These are phyloP conservation scores for Adansonia madagascariensis DNA, from an alignment of 441 rosid genomes.

Conservation along the genomic window DNA sequence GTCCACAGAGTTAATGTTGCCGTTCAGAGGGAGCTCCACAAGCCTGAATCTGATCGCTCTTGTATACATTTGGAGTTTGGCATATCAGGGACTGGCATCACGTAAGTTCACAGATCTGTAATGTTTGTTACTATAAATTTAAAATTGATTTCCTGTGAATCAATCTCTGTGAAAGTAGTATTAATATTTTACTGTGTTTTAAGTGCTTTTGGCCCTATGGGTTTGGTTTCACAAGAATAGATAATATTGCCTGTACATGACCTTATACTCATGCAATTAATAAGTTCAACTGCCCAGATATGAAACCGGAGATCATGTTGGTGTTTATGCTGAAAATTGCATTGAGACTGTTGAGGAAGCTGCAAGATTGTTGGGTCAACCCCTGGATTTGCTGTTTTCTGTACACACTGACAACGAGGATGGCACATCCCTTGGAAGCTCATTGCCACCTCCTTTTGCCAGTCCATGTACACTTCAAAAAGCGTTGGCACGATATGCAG, in stretches of 20 bases:
- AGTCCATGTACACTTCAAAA: constrained; percentile 77
- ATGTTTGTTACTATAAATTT: constrained; percentile 21
- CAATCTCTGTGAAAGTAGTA: constrained; percentile 5
- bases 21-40: constrained; percentile 82
- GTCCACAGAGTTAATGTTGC: constrained; percentile 75
- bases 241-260: constrained; percentile 1
- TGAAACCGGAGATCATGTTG: constrained; percentile 94
- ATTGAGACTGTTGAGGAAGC: constrained; percentile 80
- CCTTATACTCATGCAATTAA: constrained; percentile 5
- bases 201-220: background rate
- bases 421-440: constrained; percentile 67
- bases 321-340: constrained; percentile 75
- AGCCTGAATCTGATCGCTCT: constrained; percentile 84
- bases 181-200: background rate
- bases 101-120: constrained; percentile 48
- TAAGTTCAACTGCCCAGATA: constrained; percentile 47
- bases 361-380: constrained; percentile 68
- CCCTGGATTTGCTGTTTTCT: constrained; percentile 72
- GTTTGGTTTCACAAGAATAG: background rate
- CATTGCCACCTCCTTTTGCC: constrained; percentile 78
- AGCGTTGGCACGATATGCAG: constrained; percentile 77
- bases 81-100: constrained; percentile 65
- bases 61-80: constrained; percentile 96
- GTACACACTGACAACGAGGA: constrained; percentile 70
- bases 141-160: constrained; percentile 2